A percentile compares a stretch with the other conserved stretches of the same genome.
Evolutionary conservation across 1,284 basidiomycete genomes (phyloP).

Genomic region (Butyriboletus appendiculatus): DNA sequence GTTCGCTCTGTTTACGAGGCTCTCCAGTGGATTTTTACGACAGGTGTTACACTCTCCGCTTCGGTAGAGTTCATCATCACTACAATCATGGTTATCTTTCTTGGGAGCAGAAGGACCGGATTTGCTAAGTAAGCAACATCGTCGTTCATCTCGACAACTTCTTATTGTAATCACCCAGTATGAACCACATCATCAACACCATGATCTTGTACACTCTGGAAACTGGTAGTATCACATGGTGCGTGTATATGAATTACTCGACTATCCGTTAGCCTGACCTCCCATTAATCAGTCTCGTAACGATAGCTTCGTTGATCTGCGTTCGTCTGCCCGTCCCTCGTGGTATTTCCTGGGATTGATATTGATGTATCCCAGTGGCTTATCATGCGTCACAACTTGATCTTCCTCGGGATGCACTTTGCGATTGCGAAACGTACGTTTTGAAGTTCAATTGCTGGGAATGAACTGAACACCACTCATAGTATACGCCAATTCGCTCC

Average conservation of each 20-base stretch:
- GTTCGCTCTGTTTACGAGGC: not conserved
- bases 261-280: constrained; percentile 31
- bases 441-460: not conserved
- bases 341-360: not conserved
- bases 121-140: constrained; percentile 38
- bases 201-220: constrained; percentile 56
- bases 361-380: constrained; percentile 42
- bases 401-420: constrained; percentile 54
- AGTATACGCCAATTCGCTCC: constrained; percentile 37
- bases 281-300: constrained; percentile 22
- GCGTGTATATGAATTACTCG: not conserved
- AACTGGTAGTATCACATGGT: constrained; percentile 53
- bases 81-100: constrained; percentile 45
- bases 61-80: constrained; percentile 55
- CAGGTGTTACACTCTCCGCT: constrained; percentile 52
- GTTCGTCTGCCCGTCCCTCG: constrained; percentile 32
- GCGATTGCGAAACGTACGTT: constrained; percentile 48
- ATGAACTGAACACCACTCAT: not conserved
- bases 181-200: constrained; percentile 50
- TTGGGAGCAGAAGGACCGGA: constrained; percentile 44
- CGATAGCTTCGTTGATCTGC: constrained; percentile 43
- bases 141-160: not conserved
- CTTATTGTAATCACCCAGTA: constrained; percentile 32
- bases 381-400: constrained; percentile 42
- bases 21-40: constrained; percentile 51